Evolutionary conservation across 2,329 filamentous ascomycete species (phyloP).

Genomic region (Pseudogymnoascus verrucosus): DNA sequence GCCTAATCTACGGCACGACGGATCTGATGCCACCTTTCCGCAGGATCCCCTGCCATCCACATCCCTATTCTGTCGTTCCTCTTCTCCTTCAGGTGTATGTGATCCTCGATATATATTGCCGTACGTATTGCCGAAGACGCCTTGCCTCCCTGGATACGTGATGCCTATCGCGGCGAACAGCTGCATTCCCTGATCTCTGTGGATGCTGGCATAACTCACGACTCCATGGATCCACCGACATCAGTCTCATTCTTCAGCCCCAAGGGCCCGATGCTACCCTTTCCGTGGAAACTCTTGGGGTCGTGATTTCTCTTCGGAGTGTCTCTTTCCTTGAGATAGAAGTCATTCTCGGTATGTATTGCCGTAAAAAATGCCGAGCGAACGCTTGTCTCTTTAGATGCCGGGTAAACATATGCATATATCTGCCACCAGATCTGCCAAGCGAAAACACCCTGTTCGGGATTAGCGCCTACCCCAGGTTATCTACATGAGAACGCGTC

Average conservation of each 20-base stretch:
- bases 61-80: background rate
- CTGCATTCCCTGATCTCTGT: no score
- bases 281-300: background rate
- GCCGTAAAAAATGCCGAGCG: background rate
- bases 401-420: background rate
- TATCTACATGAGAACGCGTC: background rate
- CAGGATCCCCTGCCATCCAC: background rate
- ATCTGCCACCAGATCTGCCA: constrained; percentile 1
- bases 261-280: no score
- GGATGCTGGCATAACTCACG: no score
- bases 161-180: no score
- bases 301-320: background rate
- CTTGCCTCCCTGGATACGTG: no score
- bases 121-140: background rate
- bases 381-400: background rate
- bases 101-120: background rate
- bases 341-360: background rate
- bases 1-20: background rate
- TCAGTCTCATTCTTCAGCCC: no score
- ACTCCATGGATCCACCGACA: no score
- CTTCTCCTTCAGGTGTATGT: background rate
- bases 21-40: background rate
- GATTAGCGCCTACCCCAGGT: background rate
- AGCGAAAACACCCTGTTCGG: background rate
- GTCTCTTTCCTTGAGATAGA: background rate